Evolutionary conservation across 2,329 filamentous ascomycete species (phyloP).

Genomic region (Falciphora oryzae): DNA sequence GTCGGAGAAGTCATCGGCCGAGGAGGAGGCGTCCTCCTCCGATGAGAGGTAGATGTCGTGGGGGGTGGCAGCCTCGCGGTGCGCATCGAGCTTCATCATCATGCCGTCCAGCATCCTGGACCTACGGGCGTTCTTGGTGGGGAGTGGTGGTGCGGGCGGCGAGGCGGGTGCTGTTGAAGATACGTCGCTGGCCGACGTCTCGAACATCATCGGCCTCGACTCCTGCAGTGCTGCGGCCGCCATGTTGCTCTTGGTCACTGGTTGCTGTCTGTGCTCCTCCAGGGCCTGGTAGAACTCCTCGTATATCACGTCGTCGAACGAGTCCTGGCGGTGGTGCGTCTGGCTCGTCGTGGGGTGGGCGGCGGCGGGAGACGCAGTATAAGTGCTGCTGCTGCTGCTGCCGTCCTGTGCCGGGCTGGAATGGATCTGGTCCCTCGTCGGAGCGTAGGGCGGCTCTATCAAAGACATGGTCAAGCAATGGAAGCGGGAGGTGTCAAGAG

Average conservation of each 20-base stretch:
- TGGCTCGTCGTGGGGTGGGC: background rate
- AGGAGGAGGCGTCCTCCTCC: conserved; percentile 60
- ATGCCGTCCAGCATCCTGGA: conserved; percentile 38
- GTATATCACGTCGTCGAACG: conserved; percentile 9
- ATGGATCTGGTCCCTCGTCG: background rate
- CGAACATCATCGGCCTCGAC: background rate
- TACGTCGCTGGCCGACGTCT: background rate
- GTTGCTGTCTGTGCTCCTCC: conserved; percentile 3
- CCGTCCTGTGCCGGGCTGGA: background rate
- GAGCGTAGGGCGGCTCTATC: background rate
- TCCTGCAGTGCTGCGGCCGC: background rate
- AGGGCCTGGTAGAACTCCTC: conserved; percentile 6
- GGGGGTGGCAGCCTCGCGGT: conserved; percentile 23
- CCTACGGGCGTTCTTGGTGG: conserved; percentile 44
- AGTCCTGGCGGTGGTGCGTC: conserved; percentile 8
- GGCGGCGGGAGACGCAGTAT: background rate
- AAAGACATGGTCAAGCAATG: conserved; percentile 2
- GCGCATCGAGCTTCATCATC: conserved; percentile 6
- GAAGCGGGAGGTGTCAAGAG: background rate
- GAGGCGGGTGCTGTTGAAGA: background rate
- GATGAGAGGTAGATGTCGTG: conserved; percentile 60
- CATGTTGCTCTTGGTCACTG: background rate
- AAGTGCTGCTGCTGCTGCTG: background rate
- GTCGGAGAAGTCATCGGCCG: conserved; percentile 54
- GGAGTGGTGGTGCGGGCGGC: conserved; percentile 37